Percentiles rank a stretch among this genome's conserved stretches.
phyloP scores from a whole-genome alignment of 441 rosid species.

The Brassica balearica region DNA sequence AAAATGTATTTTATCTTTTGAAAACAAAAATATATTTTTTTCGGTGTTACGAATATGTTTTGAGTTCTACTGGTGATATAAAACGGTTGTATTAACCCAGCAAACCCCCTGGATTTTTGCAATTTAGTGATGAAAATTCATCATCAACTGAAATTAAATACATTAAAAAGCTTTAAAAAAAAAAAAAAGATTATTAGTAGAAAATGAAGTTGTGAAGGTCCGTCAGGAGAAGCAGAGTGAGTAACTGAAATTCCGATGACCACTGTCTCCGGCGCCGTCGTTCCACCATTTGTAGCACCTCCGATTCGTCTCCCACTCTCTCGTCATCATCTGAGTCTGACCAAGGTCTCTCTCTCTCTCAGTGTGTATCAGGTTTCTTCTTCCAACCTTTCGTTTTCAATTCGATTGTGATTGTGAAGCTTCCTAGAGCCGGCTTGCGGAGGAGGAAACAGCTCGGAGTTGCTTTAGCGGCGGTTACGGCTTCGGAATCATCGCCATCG shows the following conservation, averaged over 20 bases:
- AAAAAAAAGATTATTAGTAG: not conserved
- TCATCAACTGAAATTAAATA: no score
- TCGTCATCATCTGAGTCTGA: constrained; percentile 31
- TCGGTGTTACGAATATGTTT: no score
- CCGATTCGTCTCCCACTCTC: constrained; percentile 20
- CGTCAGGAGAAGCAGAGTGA: not conserved
- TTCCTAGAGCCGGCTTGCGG: constrained; percentile 37
- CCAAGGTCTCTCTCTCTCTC: constrained; percentile 28
- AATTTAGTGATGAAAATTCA: not conserved
- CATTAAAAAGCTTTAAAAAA: no score
- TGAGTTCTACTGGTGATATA: no score
- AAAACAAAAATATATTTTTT: no score
- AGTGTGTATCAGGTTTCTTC: not conserved
- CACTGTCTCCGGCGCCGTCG: constrained; percentile 34
- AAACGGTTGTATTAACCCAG: no score
- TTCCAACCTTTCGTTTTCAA: not conserved
- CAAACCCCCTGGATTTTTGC: no score
- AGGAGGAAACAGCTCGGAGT: constrained; percentile 38
- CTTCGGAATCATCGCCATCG: constrained; percentile 41
- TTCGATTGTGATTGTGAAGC: constrained; percentile 41
- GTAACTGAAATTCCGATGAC: constrained; percentile 26
- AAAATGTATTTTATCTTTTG: no score
- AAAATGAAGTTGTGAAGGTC: not conserved
- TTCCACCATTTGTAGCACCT: constrained; percentile 26
- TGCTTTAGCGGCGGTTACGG: constrained; percentile 32